phyloP scores from a whole-genome alignment of 345 rosid genomes.

The Laguncularia racemosa region DNA sequence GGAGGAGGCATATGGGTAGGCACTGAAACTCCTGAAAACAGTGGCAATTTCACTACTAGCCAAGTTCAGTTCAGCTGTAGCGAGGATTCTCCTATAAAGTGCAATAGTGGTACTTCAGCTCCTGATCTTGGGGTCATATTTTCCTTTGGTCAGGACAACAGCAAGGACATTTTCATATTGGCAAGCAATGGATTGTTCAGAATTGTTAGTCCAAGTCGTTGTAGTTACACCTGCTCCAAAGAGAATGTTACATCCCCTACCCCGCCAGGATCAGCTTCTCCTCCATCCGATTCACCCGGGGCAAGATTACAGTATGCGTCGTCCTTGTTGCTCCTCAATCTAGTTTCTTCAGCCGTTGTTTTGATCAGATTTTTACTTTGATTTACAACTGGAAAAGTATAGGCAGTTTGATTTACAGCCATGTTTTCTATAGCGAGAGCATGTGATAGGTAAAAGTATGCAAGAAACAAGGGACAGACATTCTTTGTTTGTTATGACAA shows the following conservation, averaged over 20 bases:
- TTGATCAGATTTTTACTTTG: too few relatives aligned
- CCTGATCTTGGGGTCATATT: slow-evolving; percentile 56
- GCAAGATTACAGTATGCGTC: too few relatives aligned
- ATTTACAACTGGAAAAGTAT: too few relatives aligned
- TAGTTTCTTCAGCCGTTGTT: too few relatives aligned
- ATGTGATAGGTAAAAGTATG: too few relatives aligned
- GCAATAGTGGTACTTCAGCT: slow-evolving; percentile 42
- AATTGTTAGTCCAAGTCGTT: slow-evolving; percentile 76
- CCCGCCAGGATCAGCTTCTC: too few relatives aligned
- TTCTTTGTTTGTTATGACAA: too few relatives aligned
- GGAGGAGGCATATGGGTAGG: slow-evolving; percentile 65
- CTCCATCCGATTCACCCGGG: too few relatives aligned
- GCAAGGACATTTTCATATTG: slow-evolving; percentile 61
- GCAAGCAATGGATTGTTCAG: slow-evolving; percentile 69
- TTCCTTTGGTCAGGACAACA: slow-evolving; percentile 84
- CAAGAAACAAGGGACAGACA: too few relatives aligned
- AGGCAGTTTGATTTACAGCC: too few relatives aligned
- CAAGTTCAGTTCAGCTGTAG: slow-evolving; percentile 58
- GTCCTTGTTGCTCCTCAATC: too few relatives aligned
- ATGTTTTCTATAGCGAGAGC: too few relatives aligned
- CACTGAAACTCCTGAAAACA: slow-evolving; percentile 49
- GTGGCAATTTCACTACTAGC: slow-evolving; percentile 62
- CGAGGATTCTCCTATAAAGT: slow-evolving; percentile 57
- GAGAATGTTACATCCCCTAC: slow-evolving; percentile 32
- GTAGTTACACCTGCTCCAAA: slow-evolving; percentile 66